Evolutionary conservation across 192 early-diverging fungal genomes (phyloP).

Genomic region (Coemansia sp.): DNA sequence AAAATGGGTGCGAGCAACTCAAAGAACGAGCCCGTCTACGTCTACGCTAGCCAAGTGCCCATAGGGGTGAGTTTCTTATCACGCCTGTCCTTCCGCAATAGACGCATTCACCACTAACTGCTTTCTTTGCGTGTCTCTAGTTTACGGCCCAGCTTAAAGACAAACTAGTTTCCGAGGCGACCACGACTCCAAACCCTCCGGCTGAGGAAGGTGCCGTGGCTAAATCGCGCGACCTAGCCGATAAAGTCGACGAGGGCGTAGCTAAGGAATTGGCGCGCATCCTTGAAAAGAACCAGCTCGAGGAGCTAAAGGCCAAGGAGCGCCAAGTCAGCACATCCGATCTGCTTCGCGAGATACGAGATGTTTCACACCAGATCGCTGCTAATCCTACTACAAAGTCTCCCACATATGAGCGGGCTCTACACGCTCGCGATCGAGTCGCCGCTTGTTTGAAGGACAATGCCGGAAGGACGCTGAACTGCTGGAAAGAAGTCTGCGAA

Average conservation of each 20-base stretch:
- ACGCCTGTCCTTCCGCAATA: background rate
- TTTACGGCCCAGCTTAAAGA: constrained; percentile 48
- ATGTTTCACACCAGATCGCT: constrained; percentile 41
- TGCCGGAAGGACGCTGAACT: constrained; percentile 47
- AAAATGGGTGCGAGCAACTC: constrained; percentile 56
- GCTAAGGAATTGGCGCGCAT: constrained; percentile 54
- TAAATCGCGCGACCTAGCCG: constrained; percentile 26
- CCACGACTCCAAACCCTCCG: background rate
- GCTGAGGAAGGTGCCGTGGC: constrained; percentile 1
- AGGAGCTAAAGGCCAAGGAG: constrained; percentile 41
- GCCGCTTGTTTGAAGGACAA: constrained; percentile 35
- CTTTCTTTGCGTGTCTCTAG: constrained; percentile 20
- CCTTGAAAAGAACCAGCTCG: constrained; percentile 51
- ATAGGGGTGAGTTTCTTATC: constrained; percentile 44
- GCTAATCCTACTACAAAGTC: constrained; percentile 17
- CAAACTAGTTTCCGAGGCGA: constrained; percentile 26
- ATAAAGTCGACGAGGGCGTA: constrained; percentile 40
- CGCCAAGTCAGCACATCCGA: constrained; percentile 51
- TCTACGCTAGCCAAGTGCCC: constrained; percentile 46
- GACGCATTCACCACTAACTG: background rate
- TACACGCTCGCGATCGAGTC: constrained; percentile 42
- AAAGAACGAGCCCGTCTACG: constrained; percentile 48
- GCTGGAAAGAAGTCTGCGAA: constrained; percentile 54
- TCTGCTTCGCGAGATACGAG: constrained; percentile 51
- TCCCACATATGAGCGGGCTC: constrained; percentile 18